Percentiles rank a stretch among this genome's conserved stretches.
Evolutionary conservation across 768 basidiomycete species (phyloP).

Genomic region (Suillus placidus): DNA sequence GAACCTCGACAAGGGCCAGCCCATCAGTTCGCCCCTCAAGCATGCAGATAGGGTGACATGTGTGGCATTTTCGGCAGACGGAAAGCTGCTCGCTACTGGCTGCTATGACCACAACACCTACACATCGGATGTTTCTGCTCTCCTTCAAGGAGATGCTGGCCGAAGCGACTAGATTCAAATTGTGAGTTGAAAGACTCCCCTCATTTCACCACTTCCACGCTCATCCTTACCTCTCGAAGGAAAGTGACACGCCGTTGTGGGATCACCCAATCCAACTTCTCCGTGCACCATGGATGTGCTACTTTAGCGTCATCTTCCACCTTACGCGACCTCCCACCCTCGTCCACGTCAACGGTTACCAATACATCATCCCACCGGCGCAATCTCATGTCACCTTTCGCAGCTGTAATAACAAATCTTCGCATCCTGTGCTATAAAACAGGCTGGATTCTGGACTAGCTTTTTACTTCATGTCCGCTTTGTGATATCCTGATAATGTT

Average conservation of each 20-base stretch:
- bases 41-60: conserved; percentile 41
- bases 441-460: background rate
- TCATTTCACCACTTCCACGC: background rate
- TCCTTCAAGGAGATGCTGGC: background rate
- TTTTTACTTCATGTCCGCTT: background rate
- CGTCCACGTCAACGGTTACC: background rate
- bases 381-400: background rate
- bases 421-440: background rate
- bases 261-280: too few relatives aligned
- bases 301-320: background rate
- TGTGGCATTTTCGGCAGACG: conserved; percentile 92
- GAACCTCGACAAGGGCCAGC: background rate
- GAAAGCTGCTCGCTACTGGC: conserved; percentile 86
- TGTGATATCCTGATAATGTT: background rate
- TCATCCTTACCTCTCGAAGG: background rate
- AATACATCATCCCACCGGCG: background rate
- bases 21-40: background rate
- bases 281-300: background rate
- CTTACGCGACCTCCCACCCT: background rate
- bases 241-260: background rate
- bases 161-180: background rate
- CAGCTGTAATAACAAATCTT: background rate
- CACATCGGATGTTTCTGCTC: background rate
- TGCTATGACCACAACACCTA: conserved; percentile 42
- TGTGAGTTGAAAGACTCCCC: background rate